Conservation (phyloP, 495 filamentous ascomycete genomes). For the Achaetomiella virescens region DNA sequence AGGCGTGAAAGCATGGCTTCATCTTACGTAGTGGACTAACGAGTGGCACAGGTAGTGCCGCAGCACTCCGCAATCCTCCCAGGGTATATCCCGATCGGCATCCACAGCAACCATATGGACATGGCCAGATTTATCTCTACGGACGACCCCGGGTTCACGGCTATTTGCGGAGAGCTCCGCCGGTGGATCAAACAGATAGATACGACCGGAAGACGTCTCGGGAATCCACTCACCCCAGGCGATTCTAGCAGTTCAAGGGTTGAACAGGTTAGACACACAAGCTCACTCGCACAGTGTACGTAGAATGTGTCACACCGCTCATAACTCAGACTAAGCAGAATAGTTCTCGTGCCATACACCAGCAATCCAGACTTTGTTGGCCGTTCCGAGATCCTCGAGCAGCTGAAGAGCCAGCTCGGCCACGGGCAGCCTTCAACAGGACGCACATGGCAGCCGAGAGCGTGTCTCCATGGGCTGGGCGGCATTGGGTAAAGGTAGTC, state of each 20-base stretch:
- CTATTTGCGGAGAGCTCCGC: slow-evolving; percentile 18
- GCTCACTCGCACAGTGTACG: neutral
- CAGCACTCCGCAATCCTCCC: slow-evolving; percentile 35
- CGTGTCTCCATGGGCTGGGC: slow-evolving; percentile 41
- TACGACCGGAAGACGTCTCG: neutral
- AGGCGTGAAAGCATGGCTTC: slow-evolving; percentile 5
- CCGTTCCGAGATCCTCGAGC: slow-evolving; percentile 30
- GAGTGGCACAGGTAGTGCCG: slow-evolving; percentile 28
- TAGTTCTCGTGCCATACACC: slow-evolving; percentile 20
- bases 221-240: neutral
- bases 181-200: slow-evolving; percentile 17
- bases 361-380: slow-evolving; percentile 39
- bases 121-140: slow-evolving; percentile 33
- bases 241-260: no score
- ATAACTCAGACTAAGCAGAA: neutral
- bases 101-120: slow-evolving; percentile 39
- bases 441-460: slow-evolving; percentile 8
- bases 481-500: slow-evolving; percentile 42
- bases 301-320: neutral
- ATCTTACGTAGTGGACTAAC: neutral
- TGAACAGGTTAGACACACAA: neutral
- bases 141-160: slow-evolving; percentile 17
- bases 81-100: slow-evolving; percentile 31
- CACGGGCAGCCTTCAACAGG: neutral
- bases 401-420: slow-evolving; percentile 25